Evolutionary conservation across 306 rosid species (phyloP).

Genomic region (Acacia crassicarpa): DNA sequence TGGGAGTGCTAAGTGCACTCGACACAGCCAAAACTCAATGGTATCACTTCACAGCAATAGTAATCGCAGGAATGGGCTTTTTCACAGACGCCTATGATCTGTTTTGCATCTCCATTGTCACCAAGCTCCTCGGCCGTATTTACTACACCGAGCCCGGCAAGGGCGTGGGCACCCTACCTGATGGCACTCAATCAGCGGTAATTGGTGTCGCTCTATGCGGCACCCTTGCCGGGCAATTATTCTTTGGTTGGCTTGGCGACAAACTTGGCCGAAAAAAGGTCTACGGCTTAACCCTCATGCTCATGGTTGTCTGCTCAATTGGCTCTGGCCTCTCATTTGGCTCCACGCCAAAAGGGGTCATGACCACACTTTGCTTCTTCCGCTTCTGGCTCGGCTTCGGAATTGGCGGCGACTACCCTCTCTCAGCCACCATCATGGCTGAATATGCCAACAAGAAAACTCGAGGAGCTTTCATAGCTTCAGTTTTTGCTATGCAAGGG

Average conservation of each 20-base stretch:
- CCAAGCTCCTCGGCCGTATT: not conserved
- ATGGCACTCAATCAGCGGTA: not conserved
- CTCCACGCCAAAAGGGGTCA: not conserved
- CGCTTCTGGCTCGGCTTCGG: not conserved
- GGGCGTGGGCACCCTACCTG: not conserved
- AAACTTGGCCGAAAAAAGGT: not conserved
- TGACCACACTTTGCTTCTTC: not conserved
- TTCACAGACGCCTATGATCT: not conserved
- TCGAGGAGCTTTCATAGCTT: not conserved
- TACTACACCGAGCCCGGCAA: not conserved
- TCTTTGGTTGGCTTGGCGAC: not conserved
- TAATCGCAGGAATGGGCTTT: not conserved
- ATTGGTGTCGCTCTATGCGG: not conserved
- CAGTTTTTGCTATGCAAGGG: not conserved
- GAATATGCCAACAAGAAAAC: not conserved
- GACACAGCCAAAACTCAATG: not conserved
- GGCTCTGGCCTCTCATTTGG: not conserved
- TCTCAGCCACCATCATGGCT: not conserved
- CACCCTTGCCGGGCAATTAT: not conserved
- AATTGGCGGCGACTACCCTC: not conserved
- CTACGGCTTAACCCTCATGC: not conserved
- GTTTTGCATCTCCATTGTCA: not conserved
- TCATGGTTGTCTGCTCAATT: not conserved
- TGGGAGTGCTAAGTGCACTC: not conserved
- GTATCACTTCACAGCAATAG: not conserved